A percentile compares a stretch with the other conserved stretches of the same genome.
These are phyloP conservation scores for Saccharomycopsis guyanensis DNA, from an alignment of 805 yeast genomes.

Conservation along the genomic window DNA sequence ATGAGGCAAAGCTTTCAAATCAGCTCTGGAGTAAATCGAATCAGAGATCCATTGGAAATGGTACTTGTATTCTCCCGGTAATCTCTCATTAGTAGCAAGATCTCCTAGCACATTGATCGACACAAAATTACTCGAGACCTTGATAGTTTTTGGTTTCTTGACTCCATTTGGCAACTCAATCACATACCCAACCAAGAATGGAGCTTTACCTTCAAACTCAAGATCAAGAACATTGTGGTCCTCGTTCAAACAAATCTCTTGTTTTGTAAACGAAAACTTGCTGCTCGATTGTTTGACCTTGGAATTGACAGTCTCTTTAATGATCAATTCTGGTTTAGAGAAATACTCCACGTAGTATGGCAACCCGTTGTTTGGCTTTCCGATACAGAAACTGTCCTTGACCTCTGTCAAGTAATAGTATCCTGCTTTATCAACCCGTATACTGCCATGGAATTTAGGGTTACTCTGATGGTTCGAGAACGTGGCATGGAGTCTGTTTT, in stretches of 20 bases:
- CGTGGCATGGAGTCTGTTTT: constrained; percentile 5
- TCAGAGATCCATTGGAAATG: constrained; percentile 59
- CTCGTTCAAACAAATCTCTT: constrained; percentile 40
- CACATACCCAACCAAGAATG: constrained; percentile 66
- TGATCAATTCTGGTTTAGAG: constrained; percentile 37
- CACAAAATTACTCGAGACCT: constrained; percentile 46
- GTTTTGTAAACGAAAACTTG: constrained; percentile 27
- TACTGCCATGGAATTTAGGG: constrained; percentile 17
- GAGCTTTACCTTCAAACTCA: constrained; percentile 48
- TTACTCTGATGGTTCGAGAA: constrained; percentile 20
- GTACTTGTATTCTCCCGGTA: constrained; percentile 56
- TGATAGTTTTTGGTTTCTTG: constrained; percentile 31
- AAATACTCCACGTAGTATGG: constrained; percentile 36
- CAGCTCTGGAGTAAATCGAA: constrained; percentile 43
- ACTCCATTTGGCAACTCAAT: constrained; percentile 50
- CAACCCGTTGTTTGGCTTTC: constrained; percentile 32
- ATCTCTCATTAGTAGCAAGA: constrained; percentile 21
- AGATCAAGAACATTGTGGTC: constrained; percentile 42
- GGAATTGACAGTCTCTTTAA: constrained; percentile 29
- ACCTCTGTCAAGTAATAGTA: constrained; percentile 37
- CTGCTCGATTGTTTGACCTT: constrained; percentile 13
- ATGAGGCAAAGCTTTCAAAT: constrained; percentile 25
- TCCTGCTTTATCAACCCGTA: constrained; percentile 40
- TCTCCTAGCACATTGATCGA: constrained; percentile 33
- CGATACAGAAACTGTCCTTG: constrained; percentile 46